phyloP scores from a whole-genome alignment of 108 stramenopile genomes.

The Cyclotella distinguenda region DNA sequence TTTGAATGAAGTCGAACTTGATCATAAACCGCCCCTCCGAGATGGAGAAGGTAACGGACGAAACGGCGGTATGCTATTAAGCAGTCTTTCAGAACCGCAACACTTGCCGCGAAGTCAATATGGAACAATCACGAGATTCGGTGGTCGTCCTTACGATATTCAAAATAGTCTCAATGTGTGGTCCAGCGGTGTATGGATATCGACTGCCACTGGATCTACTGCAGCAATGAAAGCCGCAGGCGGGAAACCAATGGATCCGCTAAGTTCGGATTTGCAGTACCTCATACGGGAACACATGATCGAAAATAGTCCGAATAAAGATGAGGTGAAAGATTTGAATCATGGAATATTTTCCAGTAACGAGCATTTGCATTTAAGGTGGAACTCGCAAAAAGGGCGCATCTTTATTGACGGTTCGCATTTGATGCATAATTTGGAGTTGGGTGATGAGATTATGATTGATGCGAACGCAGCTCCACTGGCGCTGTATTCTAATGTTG shows the following conservation, averaged over 20 bases:
- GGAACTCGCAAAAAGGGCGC: slow-evolving; percentile 91
- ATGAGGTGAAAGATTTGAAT: slow-evolving; percentile 56
- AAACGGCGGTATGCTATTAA: slow-evolving; percentile 1
- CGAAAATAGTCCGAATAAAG: slow-evolving; percentile 63
- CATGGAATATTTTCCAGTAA: slow-evolving; percentile 75
- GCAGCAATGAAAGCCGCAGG: slow-evolving; percentile 94
- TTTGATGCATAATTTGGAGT: slow-evolving; percentile 84
- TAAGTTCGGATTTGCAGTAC: slow-evolving; percentile 81
- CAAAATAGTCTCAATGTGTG: slow-evolving; percentile 84
- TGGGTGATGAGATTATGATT: slow-evolving; percentile 93
- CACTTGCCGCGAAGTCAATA: slow-evolving; percentile 41
- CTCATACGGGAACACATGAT: slow-evolving; percentile 92
- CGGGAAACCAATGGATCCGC: slow-evolving; percentile 72
- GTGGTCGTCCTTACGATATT: slow-evolving; percentile 69
- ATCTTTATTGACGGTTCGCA: slow-evolving; percentile 77
- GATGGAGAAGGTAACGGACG: slow-evolving; percentile 12
- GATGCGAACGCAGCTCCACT: slow-evolving; percentile 85
- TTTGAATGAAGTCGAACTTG: slow-evolving; percentile 43
- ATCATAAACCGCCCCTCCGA: slow-evolving; percentile 5
- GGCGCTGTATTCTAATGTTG: slow-evolving; percentile 64
- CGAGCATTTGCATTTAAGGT: slow-evolving; percentile 88
- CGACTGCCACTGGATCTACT: slow-evolving; percentile 86
- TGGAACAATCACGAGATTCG: slow-evolving; percentile 78
- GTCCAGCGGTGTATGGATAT: slow-evolving; percentile 86
- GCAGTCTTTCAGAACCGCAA: slow-evolving; percentile 35